These are phyloP conservation scores for cucumber (Cucumis sativus) DNA, from an alignment of 306 rosid genomes.

Conservation along the genomic window DNA sequence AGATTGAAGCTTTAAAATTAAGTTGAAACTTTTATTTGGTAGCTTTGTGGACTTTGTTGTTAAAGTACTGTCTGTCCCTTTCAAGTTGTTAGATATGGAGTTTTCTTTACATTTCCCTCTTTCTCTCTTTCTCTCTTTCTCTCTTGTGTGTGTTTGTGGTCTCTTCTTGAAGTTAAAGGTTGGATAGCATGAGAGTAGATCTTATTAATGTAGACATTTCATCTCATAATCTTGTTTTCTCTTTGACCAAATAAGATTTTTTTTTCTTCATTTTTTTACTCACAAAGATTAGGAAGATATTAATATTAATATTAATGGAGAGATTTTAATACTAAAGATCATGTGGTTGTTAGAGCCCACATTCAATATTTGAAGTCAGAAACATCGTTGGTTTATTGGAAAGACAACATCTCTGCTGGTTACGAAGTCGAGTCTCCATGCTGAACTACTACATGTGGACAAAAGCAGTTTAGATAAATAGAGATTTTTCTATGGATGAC, in stretches of 20 bases:
- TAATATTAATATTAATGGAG: background rate
- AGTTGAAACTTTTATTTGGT: background rate
- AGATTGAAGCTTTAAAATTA: background rate
- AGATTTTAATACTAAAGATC: background rate
- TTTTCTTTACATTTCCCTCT: slow-evolving; percentile 4
- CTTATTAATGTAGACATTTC: background rate
- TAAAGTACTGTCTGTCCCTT: background rate
- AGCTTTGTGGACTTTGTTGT: background rate
- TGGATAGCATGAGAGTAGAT: background rate
- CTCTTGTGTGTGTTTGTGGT: background rate
- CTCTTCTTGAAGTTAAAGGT: background rate
- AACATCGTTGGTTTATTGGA: background rate
- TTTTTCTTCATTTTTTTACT: background rate
- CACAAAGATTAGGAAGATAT: background rate
- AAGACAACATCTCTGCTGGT: background rate
- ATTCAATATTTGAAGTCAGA: background rate
- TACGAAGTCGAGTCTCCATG: background rate
- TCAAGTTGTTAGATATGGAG: background rate
- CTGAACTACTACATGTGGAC: no score
- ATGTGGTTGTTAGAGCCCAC: background rate
- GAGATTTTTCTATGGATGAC: no score
- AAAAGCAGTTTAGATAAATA: no score
- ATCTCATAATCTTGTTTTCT: background rate
- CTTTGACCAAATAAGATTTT: background rate
- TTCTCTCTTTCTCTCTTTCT: background rate